Conservation (phyloP, 345 rosid species). For the Carallia brachiata region DNA sequence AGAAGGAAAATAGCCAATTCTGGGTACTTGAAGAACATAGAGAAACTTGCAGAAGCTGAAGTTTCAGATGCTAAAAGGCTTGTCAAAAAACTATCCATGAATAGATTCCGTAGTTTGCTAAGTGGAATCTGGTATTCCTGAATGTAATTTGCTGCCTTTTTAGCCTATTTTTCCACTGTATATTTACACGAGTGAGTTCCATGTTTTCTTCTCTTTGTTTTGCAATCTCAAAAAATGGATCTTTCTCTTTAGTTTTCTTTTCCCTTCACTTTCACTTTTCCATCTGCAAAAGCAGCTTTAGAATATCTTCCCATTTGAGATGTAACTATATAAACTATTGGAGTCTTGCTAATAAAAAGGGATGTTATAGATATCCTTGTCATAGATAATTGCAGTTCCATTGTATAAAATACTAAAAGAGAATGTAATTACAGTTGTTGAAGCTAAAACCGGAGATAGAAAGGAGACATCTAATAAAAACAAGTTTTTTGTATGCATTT, state of each 20-base stretch:
- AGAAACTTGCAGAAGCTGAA: slow-evolving; percentile 82
- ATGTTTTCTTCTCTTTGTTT: slow-evolving; percentile 20
- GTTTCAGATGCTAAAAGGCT: slow-evolving; percentile 79
- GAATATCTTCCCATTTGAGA: slow-evolving; percentile 32
- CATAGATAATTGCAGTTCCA: slow-evolving; percentile 1
- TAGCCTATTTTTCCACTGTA: slow-evolving; percentile 29
- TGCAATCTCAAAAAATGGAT: slow-evolving; percentile 10
- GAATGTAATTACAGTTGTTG: slow-evolving; percentile 18
- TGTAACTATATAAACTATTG: slow-evolving; percentile 26
- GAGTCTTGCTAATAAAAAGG: slow-evolving; percentile 25
- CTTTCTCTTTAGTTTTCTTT: not conserved
- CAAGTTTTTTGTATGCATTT: slow-evolving; percentile 30
- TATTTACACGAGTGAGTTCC: slow-evolving; percentile 31
- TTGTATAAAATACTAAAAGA: not conserved
- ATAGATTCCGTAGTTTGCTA: slow-evolving; percentile 63
- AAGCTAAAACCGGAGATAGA: not conserved
- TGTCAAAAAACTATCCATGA: slow-evolving; percentile 68
- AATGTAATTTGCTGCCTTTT: slow-evolving; percentile 16
- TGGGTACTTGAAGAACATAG: slow-evolving; percentile 73
- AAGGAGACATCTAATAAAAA: not conserved
- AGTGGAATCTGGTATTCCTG: slow-evolving; percentile 81
- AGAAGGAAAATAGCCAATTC: slow-evolving; percentile 77
- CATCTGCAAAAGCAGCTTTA: slow-evolving; percentile 22
- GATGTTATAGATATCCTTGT: slow-evolving; percentile 30
- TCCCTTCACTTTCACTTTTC: not conserved